phyloP scores from a whole-genome alignment of 2,329 filamentous ascomycete genomes.

The Pyrenophora graminea region DNA sequence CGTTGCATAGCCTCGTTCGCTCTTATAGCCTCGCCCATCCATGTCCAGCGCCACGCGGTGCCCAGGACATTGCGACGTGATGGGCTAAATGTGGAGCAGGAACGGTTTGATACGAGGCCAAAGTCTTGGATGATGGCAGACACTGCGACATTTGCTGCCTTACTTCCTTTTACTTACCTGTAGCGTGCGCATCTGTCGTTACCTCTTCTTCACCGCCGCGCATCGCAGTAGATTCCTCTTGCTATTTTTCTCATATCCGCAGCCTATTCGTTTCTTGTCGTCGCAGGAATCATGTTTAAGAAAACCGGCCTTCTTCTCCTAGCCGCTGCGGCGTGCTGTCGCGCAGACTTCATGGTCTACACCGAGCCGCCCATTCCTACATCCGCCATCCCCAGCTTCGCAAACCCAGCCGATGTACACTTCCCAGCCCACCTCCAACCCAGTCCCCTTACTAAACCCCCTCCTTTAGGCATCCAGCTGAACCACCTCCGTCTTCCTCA shows the following conservation, averaged over 20 bases:
- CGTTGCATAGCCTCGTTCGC: constrained; percentile 9
- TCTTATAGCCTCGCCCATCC: neutral
- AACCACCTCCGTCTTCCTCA: constrained; percentile 36
- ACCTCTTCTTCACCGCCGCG: neutral
- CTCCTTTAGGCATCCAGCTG: constrained; percentile 26
- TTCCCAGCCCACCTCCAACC: neutral
- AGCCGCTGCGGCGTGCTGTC: constrained; percentile 18
- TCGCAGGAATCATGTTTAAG: constrained; percentile 14
- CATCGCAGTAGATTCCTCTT: neutral
- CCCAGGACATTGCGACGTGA: constrained; percentile 8
- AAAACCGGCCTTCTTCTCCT: constrained; percentile 21
- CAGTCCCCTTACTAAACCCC: constrained; percentile 2
- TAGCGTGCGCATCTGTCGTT: neutral
- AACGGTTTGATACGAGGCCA: constrained; percentile 16
- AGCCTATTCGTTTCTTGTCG: neutral
- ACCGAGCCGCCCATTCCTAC: constrained; percentile 38
- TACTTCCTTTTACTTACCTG: neutral
- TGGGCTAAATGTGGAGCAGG: constrained; percentile 17
- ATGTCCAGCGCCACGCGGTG: neutral
- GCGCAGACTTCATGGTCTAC: constrained; percentile 40
- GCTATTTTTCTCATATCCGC: neutral
- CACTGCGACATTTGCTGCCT: neutral
- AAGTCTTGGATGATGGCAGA: constrained; percentile 7
- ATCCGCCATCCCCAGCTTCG: constrained; percentile 30
- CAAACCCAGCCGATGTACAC: constrained; percentile 26